phyloP scores from a whole-genome alignment of 2,329 filamentous ascomycete species.

The Ophiosphaerella narmari region DNA sequence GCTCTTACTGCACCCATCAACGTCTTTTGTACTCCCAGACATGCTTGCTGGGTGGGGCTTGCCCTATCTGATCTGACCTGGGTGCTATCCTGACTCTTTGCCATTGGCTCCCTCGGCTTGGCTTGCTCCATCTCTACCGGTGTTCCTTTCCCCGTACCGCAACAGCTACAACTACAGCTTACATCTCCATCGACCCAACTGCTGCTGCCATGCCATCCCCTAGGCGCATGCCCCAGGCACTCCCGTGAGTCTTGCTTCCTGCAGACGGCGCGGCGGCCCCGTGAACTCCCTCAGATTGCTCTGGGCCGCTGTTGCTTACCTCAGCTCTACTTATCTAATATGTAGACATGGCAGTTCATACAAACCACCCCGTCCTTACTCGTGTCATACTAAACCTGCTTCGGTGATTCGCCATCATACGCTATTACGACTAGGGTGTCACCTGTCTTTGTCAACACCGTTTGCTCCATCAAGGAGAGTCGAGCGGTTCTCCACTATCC shows the following conservation, averaged over 20 bases:
- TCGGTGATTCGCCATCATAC: slow-evolving; percentile 1
- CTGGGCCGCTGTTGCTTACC: slow-evolving; percentile 24
- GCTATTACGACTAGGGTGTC: not conserved
- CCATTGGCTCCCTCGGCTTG: not conserved
- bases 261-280: slow-evolving; percentile 17
- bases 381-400: slow-evolving; percentile 15
- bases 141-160: not conserved
- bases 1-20: slow-evolving; percentile 10
- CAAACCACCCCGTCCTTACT: slow-evolving; percentile 6
- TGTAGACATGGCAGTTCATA: slow-evolving; percentile 15
- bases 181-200: not conserved
- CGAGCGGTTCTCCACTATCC: slow-evolving; percentile 11
- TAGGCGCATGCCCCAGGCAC: slow-evolving; percentile 19
- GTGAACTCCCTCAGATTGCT: slow-evolving; percentile 20
- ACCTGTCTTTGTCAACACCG: not conserved
- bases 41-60: not conserved
- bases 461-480: slow-evolving; percentile 4
- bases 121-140: not conserved
- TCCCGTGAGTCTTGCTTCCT: slow-evolving; percentile 30
- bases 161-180: not conserved
- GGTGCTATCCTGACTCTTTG: too few relatives aligned
- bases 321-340: slow-evolving; percentile 31
- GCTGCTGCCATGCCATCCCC: slow-evolving; percentile 9
- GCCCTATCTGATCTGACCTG: not conserved
- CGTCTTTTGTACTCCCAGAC: slow-evolving; percentile 7